phyloP scores from a whole-genome alignment of 2,329 filamentous ascomycete species.

The Didymella pinodella region DNA sequence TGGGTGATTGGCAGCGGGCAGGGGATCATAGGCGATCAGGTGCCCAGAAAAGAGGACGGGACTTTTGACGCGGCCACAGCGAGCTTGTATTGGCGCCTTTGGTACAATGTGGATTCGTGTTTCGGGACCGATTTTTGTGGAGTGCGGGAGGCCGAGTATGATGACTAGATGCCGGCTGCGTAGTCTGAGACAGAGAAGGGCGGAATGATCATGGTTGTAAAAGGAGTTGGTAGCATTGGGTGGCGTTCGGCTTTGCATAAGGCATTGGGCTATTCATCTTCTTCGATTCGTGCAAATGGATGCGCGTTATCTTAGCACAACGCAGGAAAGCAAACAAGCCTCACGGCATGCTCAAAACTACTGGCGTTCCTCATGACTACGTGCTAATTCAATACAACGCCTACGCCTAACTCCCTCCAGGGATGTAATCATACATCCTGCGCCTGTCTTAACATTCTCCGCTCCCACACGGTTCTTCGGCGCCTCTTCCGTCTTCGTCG shows the following conservation, averaged over 20 bases:
- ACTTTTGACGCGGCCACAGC: conserved; percentile 78
- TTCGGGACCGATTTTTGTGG: conserved; percentile 70
- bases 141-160: conserved; percentile 60
- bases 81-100: conserved; percentile 67
- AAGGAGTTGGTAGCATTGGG: conserved; percentile 23
- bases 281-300: neutral
- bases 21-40: conserved; percentile 75
- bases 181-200: neutral
- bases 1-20: conserved; percentile 55
- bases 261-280: neutral
- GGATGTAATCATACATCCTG: neutral
- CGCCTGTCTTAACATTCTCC: neutral
- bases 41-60: conserved; percentile 75
- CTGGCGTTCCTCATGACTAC: neutral
- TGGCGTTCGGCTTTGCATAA: conserved; percentile 20
- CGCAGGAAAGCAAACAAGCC: neutral
- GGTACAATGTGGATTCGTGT: conserved; percentile 63
- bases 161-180: conserved; percentile 33
- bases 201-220: conserved; percentile 8
- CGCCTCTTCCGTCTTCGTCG: neutral
- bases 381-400: conserved; percentile 19
- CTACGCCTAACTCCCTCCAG: conserved; percentile 2
- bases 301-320: neutral
- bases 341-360: neutral
- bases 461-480: neutral